Conservation (phyloP, 2,329 filamentous ascomycete species). For the Penicillium sp. region DNA sequence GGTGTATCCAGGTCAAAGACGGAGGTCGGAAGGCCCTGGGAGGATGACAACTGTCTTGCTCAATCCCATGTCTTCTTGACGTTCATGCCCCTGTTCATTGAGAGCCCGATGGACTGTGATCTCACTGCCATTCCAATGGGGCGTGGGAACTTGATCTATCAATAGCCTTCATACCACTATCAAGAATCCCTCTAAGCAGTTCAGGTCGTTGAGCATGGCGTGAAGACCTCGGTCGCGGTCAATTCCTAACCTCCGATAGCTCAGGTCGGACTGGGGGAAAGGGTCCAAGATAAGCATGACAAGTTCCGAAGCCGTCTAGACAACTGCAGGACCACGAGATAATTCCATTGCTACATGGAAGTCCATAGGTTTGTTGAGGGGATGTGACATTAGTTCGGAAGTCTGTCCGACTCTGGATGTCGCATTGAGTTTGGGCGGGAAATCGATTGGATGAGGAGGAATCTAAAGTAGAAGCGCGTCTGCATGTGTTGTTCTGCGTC, state of each 20-base stretch:
- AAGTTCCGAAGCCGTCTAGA: background rate
- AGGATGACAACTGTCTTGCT: background rate
- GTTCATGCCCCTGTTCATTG: background rate
- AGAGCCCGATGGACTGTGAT: background rate
- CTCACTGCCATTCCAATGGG: background rate
- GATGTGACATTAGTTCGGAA: background rate
- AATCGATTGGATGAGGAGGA: constrained; percentile 19
- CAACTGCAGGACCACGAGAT: background rate
- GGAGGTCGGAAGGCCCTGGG: background rate
- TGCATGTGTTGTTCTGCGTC: constrained; percentile 9
- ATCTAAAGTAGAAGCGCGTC: constrained; percentile 6
- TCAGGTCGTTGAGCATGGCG: background rate
- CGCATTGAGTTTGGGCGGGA: constrained; percentile 3
- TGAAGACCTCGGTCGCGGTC: background rate
- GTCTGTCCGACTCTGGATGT: no score
- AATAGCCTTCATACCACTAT: background rate
- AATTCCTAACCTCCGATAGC: background rate
- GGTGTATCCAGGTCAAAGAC: background rate
- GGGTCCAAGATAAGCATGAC: background rate
- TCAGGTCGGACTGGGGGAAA: background rate
- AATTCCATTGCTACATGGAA: background rate
- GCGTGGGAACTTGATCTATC: background rate
- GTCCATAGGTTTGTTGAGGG: background rate
- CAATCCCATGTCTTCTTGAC: background rate
- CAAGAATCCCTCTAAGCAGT: background rate